Percentiles rank a stretch among this genome's conserved stretches.
phyloP scores from a whole-genome alignment of 805 yeast genomes.

The Metschnikowia matae region DNA sequence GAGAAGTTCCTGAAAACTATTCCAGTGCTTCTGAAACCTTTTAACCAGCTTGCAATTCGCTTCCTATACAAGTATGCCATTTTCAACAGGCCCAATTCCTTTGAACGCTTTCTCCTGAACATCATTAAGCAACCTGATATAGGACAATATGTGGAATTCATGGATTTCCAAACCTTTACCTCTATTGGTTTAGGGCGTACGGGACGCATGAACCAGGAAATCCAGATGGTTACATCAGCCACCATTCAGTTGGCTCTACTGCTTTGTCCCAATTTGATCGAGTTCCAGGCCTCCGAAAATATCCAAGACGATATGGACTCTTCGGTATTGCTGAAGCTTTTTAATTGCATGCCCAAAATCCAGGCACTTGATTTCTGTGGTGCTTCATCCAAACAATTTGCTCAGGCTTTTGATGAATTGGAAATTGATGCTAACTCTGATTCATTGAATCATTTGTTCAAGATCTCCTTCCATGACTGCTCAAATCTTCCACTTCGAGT shows the following conservation, averaged over 20 bases:
- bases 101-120: constrained; percentile 63
- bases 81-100: constrained; percentile 77
- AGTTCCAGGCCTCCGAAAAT: constrained; percentile 80
- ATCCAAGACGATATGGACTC: constrained; percentile 77
- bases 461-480: constrained; percentile 83
- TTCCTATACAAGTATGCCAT: constrained; percentile 63
- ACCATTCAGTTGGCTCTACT: constrained; percentile 64
- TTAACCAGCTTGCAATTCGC: constrained; percentile 54
- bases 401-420: constrained; percentile 50
- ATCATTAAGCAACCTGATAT: constrained; percentile 41
- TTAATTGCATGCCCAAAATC: constrained; percentile 51
- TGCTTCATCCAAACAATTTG: constrained; percentile 63
- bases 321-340: constrained; percentile 50
- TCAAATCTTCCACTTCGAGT: constrained; percentile 63
- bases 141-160: constrained; percentile 62
- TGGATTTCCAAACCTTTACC: constrained; percentile 87
- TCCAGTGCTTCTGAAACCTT: constrained; percentile 52
- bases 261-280: constrained; percentile 63
- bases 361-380: constrained; percentile 87
- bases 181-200: constrained; percentile 88
- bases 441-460: constrained; percentile 23
- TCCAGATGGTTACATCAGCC: constrained; percentile 78
- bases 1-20: constrained; percentile 50
- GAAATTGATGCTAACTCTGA: constrained; percentile 16
- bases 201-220: constrained; percentile 83